These are phyloP conservation scores for Euphorbia schlechtendalii DNA, from an alignment of 441 rosid genomes.

Conservation along the genomic window DNA sequence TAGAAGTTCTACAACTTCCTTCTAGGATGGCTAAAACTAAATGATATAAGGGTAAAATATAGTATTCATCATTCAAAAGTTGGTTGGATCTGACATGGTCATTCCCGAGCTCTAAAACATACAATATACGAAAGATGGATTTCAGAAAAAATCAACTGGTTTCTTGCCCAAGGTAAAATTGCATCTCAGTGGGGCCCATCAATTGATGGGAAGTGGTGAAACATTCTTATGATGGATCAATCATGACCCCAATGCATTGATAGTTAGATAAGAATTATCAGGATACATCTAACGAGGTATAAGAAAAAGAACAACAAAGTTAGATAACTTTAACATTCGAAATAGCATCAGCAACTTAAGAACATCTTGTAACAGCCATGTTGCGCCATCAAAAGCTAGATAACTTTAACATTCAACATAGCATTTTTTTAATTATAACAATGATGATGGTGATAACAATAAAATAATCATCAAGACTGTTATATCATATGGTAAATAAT, in stretches of 20 bases:
- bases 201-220: not conserved
- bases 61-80: not conserved
- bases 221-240: not conserved
- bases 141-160: not conserved
- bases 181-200: not conserved
- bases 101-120: not conserved
- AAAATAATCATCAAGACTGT: not conserved
- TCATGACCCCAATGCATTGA: not conserved
- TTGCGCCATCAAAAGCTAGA: too few relatives aligned
- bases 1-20: not conserved
- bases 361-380: too few relatives aligned
- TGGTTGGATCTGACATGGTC: not conserved
- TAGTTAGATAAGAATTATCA: not conserved
- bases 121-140: not conserved
- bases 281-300: not conserved
- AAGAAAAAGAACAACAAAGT: not conserved
- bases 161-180: not conserved
- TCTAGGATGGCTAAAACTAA: not conserved
- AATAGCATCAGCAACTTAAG: too few relatives aligned
- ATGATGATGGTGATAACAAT: not conserved
- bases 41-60: too few relatives aligned
- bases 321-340: not conserved
- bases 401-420: too few relatives aligned
- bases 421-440: not conserved
- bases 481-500: not conserved